Evolutionary conservation across 139 green algal genomes (phyloP).

Genomic region (Picocystis salinarum): DNA sequence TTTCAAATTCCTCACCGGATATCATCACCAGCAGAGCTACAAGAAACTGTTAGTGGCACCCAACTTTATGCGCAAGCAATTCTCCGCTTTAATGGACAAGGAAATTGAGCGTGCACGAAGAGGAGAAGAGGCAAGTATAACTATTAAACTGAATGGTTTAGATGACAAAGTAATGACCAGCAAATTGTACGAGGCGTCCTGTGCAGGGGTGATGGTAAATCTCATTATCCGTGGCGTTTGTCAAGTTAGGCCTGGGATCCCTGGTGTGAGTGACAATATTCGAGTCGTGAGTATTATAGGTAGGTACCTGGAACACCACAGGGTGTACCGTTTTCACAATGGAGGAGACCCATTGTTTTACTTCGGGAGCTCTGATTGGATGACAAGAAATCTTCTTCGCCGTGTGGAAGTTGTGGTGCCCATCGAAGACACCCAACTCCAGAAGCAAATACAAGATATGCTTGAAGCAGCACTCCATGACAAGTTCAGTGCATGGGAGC

Average conservation of each 20-base stretch:
- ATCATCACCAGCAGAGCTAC: constrained; percentile 19
- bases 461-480: no score
- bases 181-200: constrained; percentile 29
- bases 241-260: constrained; percentile 24
- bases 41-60: constrained; percentile 23
- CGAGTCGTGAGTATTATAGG: constrained; percentile 32
- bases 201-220: constrained; percentile 26
- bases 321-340: constrained; percentile 28
- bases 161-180: constrained; percentile 26
- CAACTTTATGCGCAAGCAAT: constrained; percentile 14
- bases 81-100: constrained; percentile 11
- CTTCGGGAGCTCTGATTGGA: constrained; percentile 38
- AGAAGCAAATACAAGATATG: constrained; percentile 22
- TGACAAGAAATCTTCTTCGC: constrained; percentile 27
- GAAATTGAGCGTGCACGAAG: constrained; percentile 23
- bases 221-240: constrained; percentile 37
- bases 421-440: constrained; percentile 16
- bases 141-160: constrained; percentile 34
- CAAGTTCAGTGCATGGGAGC: no score
- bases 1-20: constrained; percentile 42
- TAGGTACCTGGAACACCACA: constrained; percentile 35
- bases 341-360: constrained; percentile 16
- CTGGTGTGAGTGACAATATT: constrained; percentile 29
- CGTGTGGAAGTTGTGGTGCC: constrained; percentile 35
- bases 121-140: constrained; percentile 19